Evolutionary conservation across 345 rosid genomes (phyloP), one percentile per base, ranked within the genome.

Genomic region (Lumnitzera racemosa): DNA sequence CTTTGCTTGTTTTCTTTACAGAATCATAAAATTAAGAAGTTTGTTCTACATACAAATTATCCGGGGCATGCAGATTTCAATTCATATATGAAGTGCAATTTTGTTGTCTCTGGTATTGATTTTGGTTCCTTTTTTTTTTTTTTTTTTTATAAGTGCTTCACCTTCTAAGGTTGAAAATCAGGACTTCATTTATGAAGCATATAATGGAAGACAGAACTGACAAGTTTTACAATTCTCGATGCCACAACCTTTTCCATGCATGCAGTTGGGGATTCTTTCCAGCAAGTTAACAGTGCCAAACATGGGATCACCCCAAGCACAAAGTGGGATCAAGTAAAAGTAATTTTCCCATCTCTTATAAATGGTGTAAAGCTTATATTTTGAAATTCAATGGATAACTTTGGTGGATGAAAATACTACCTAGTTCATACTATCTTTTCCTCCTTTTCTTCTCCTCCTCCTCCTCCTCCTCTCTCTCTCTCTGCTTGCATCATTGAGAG

Each of bases 11-110:
- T 23, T 68, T 23, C 57, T 68, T 66, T 79, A 75, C 89, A 94
- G 99, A 84, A 81, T 63, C 97, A 94, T 76, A 88, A 79, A 73
- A 80, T 85, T 64, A 90, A 90, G 74, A 94, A 94, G 86, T 94
- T 94, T 72, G 88, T 94, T 66, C 74, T 94, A 67, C 97, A 94
- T 69, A 86, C 97, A 24, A 90, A 94, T 76, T 90, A 94, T 76
- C 97, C 96, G 57, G 99, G 99, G 53, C 99, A 94, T 80, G 83
- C 96, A 25, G 99, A 94, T 80, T 94, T 94, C 73, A 94, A 90
- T 81, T 86, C 92, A 53, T 94, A 90, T 72, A 84, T 94, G 49
- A 94, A 94, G 76, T 86, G 96, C 89, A 94, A 94, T 74, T 90
- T 90, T 58, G 75, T 83, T 51, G 78, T 89, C 69, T 67, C 71